Base-by-base conservation (phyloP, 108 stramenopile genomes). In the Skeletonema potamos region DNA sequence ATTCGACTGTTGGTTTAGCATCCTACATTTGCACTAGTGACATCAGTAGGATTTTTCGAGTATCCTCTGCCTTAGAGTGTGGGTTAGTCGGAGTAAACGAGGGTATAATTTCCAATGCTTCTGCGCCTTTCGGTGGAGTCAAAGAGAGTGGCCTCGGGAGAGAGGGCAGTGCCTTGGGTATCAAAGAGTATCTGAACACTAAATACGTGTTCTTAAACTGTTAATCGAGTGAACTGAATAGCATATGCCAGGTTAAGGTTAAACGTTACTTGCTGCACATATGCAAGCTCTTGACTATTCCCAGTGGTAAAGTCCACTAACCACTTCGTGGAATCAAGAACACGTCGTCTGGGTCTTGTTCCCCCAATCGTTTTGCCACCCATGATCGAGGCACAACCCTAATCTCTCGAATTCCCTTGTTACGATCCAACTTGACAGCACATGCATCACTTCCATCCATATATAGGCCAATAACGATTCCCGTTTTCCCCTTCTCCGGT, bases 101-200 rank as follows among this genome's bases (percentile, higher is more conserved):
- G 61, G 96, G 91, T 34, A 81, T 92, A 36, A 84, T 99, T 51
- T 85, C 87, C 68, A 84, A 73, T 56, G 68, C 79, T 27, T 69
- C 64, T 12, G 90, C 95, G 41, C 98, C 98, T 9, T 99, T 98
- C 77, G 99, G 99, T 32, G 99, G 99, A 20, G 84, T 94, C 62
- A 97, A 97, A 73, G 96, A 96, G 61, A 96, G 95, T 72, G 98
- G 99, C 7, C 66, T 98, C n/a, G 99, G 99, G 46, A 85, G 97
- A 55, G 99, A 99, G 76, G 97, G 98, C 3, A 92, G 95, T 55
- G 46, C 66, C 9, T 33, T 91, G 62, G 99, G 98, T 6, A 75
- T 99, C 6, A 87, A 88, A 7, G 96, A 97, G 76, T 99, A 97
- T 82, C 59, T 96, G 26, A 97, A 98, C 55, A 91, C 85, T 2